These are phyloP conservation scores for Colletotrichum aenigma DNA, from an alignment of 2,329 filamentous ascomycete genomes.

Conservation along the genomic window DNA sequence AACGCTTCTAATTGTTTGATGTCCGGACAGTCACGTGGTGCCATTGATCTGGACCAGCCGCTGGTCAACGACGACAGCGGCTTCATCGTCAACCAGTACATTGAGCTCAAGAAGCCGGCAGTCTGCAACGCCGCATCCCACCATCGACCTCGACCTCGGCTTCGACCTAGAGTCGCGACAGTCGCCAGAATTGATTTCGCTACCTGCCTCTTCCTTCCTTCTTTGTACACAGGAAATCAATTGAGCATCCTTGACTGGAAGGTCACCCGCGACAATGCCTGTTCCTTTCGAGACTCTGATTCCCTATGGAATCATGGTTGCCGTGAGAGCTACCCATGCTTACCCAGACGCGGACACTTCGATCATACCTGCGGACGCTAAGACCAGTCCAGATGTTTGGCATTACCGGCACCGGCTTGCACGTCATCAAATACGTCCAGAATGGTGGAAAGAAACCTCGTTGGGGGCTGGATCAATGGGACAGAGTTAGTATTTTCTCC, in stretches of 20 bases:
- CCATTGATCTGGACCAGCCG: not conserved
- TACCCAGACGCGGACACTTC: not conserved
- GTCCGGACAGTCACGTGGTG: not conserved
- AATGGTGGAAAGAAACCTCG: conserved; percentile 66
- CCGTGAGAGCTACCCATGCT: conserved; percentile 45
- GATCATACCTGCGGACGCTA: conserved; percentile 20
- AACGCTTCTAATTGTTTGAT: not conserved
- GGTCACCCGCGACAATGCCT: conserved; percentile 51
- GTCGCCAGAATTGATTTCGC: not conserved
- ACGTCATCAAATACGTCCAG: conserved; percentile 59
- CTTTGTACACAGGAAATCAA: not conserved
- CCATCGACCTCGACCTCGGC: not conserved
- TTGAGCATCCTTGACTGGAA: conserved; percentile 15
- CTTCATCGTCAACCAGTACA: not conserved
- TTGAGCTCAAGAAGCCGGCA: not conserved
- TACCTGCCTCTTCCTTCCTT: not conserved
- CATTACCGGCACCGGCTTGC: conserved; percentile 61
- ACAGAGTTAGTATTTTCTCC: conserved; percentile 50
- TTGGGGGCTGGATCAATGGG: conserved; percentile 67
- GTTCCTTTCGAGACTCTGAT: conserved; percentile 68
- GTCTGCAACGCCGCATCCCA: not conserved
- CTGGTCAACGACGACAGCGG: not conserved
- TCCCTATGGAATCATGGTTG: conserved; percentile 68
- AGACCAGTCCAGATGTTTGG: conserved; percentile 63
- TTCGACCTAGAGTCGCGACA: not conserved